A percentile compares a stretch with the other conserved stretches of the same genome.
Conservation (phyloP, 2,329 filamentous ascomycete species). For the Claviceps sp. region DNA sequence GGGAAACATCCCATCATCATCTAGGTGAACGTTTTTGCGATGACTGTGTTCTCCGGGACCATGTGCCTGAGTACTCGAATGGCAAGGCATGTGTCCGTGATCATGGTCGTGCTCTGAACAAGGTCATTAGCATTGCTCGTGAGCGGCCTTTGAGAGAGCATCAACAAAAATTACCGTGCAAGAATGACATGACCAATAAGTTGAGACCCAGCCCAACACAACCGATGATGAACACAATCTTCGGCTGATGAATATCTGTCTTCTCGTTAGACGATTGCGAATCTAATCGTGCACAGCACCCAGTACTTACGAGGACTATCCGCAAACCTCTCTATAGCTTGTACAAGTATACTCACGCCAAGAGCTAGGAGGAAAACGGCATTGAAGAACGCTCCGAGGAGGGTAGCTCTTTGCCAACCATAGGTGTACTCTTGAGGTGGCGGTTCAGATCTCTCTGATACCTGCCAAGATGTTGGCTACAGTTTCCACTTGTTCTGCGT, state of each 20-base stretch:
- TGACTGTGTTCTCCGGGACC: neutral
- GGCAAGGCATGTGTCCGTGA: constrained; percentile 13
- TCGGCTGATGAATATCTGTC: constrained; percentile 49
- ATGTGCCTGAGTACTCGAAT: constrained; percentile 12
- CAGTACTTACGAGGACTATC: constrained; percentile 34
- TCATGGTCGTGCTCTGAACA: constrained; percentile 22
- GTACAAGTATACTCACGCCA: constrained; percentile 58
- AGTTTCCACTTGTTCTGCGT: neutral
- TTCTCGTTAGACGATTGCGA: constrained; percentile 6
- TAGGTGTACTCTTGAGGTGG: constrained; percentile 44
- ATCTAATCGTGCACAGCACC: neutral
- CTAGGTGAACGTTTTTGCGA: neutral
- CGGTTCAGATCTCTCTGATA: constrained; percentile 37
- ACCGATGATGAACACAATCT: constrained; percentile 56
- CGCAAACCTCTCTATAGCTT: constrained; percentile 59
- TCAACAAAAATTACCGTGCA: constrained; percentile 40
- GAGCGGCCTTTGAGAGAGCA: too few relatives aligned
- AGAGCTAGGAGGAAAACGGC: constrained; percentile 61
- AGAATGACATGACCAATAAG: constrained; percentile 48
- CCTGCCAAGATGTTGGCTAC: constrained; percentile 14
- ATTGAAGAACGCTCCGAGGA: constrained; percentile 71
- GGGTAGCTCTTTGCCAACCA: constrained; percentile 63
- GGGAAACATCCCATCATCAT: neutral
- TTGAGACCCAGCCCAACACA: constrained; percentile 55
- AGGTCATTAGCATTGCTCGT: neutral